Conservation (phyloP, 768 basidiomycete genomes). For the Tephrocybe sp. region DNA sequence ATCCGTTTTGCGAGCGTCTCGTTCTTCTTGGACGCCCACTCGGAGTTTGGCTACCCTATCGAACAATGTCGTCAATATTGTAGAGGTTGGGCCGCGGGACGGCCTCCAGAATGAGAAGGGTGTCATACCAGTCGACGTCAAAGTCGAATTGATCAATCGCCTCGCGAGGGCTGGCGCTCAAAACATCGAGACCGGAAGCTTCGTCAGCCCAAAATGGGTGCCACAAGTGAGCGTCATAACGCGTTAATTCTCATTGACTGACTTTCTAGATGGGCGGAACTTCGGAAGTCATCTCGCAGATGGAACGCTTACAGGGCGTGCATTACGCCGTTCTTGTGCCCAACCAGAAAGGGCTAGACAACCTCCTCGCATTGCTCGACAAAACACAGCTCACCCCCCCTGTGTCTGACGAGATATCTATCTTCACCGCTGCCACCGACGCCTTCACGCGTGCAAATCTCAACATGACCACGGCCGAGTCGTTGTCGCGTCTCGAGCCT, state of each 20-base stretch:
- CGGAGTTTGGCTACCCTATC: constrained; percentile 21
- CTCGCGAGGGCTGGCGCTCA: constrained; percentile 67
- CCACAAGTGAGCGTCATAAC: constrained; percentile 62
- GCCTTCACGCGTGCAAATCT: constrained; percentile 85
- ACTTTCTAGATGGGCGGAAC: constrained; percentile 81
- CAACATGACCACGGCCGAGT: constrained; percentile 71
- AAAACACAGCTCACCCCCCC: constrained; percentile 39
- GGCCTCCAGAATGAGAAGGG: constrained; percentile 89
- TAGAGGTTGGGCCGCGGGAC: constrained; percentile 91
- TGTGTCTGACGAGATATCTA: constrained; percentile 78
- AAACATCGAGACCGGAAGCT: constrained; percentile 83
- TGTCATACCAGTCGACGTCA: constrained; percentile 68
- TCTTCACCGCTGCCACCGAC: constrained; percentile 90
- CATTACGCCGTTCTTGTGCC: constrained; percentile 83
- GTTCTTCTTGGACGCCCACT: constrained; percentile 15
- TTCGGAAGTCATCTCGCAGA: constrained; percentile 62
- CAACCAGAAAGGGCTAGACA: constrained; percentile 74
- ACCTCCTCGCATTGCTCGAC: constrained; percentile 57
- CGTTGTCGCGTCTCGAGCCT: constrained; percentile 58
- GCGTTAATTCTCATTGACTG: background rate
- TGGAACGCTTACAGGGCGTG: constrained; percentile 51
- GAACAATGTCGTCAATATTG: constrained; percentile 57
- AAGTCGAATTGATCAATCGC: constrained; percentile 77
- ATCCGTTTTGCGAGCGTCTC: constrained; percentile 9
- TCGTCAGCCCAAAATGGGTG: constrained; percentile 92